phyloP scores from a whole-genome alignment of 805 yeast species.

The Metschnikowia similis region DNA sequence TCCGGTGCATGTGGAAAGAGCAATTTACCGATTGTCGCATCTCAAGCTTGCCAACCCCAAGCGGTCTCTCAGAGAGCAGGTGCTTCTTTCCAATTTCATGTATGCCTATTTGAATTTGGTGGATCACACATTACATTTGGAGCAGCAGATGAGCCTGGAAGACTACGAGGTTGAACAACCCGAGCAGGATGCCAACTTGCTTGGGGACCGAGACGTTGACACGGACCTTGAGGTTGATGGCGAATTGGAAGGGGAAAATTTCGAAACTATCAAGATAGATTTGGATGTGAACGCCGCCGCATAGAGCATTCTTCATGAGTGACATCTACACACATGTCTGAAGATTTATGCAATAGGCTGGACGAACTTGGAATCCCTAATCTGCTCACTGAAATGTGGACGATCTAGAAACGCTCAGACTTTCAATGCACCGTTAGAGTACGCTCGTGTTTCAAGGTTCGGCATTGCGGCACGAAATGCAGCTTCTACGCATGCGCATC shows the following conservation, averaged over 20 bases:
- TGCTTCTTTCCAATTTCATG: constrained; percentile 91
- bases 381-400: too few relatives aligned
- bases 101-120: constrained; percentile 92
- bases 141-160: constrained; percentile 47
- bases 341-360: not conserved
- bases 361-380: too few relatives aligned
- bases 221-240: constrained; percentile 19
- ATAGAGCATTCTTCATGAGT: not conserved
- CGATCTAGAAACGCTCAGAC: too few relatives aligned
- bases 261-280: constrained; percentile 16
- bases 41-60: constrained; percentile 91
- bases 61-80: constrained; percentile 88
- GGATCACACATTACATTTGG: constrained; percentile 78
- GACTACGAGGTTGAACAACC: constrained; percentile 15
- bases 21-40: constrained; percentile 89
- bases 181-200: constrained; percentile 13
- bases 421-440: not conserved
- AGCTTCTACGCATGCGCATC: not conserved
- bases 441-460: not conserved
- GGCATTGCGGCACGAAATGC: not conserved
- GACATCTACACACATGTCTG: not conserved
- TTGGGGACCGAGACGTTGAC: constrained; percentile 16
- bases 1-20: constrained; percentile 94
- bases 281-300: constrained; percentile 13
- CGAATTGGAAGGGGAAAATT: constrained; percentile 13